These are phyloP conservation scores for Heliosperma pusillum DNA, from an alignment of 148 eudicot species.

Conservation along the genomic window DNA sequence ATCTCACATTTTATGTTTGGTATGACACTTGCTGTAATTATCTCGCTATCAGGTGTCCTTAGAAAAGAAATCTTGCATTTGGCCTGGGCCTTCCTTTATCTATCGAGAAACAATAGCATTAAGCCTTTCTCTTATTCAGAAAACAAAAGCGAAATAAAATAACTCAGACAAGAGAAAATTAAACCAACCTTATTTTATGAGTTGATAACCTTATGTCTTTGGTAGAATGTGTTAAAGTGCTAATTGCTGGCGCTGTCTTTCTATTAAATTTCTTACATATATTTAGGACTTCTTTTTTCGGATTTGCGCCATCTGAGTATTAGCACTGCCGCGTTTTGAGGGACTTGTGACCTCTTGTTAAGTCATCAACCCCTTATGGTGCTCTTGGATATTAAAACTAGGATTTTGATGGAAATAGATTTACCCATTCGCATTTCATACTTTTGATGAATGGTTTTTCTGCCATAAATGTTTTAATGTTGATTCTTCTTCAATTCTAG, in stretches of 20 bases:
- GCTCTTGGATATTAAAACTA: neutral
- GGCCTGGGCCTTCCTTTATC: neutral
- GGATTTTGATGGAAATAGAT: neutral
- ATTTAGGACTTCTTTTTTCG: no score
- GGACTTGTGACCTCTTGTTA: neutral
- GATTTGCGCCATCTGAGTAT: neutral
- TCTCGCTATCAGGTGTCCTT: neutral
- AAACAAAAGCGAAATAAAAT: neutral
- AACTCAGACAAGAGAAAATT: neutral
- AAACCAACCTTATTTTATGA: neutral
- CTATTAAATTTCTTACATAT: no score
- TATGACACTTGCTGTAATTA: neutral
- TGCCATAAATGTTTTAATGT: constrained; percentile 18
- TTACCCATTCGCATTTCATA: neutral
- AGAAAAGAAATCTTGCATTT: neutral
- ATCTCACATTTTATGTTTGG: neutral
- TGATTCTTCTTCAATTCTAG: constrained; percentile 35
- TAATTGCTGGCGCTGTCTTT: no score
- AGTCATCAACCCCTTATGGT: neutral
- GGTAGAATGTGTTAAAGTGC: neutral
- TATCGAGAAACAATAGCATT: neutral
- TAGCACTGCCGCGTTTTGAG: neutral
- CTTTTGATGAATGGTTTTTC: neutral
- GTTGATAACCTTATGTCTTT: neutral
- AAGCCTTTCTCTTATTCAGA: neutral